A percentile compares a stretch with the other conserved stretches of the same genome.
Conservation (phyloP, 345 rosid genomes). For the Heritiera fomes region DNA sequence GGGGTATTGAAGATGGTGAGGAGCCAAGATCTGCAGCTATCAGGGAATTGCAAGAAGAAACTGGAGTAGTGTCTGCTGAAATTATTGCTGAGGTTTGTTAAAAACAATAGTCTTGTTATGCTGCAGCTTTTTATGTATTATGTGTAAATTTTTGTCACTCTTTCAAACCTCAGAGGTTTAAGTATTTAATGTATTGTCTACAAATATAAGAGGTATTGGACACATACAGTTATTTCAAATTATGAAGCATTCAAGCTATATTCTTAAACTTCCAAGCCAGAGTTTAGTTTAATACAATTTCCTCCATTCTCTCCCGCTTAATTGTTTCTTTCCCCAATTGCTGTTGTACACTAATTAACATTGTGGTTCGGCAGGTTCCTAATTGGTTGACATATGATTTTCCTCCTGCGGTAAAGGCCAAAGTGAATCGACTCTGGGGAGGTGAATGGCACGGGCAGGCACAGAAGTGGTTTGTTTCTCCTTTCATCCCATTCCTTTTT, state of each 20-base stretch:
- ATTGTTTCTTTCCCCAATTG: not conserved
- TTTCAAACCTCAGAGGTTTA: not conserved
- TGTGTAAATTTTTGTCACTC: not conserved
- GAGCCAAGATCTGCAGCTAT: slow-evolving; percentile 87
- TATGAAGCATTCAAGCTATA: not conserved
- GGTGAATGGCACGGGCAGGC: slow-evolving; percentile 99
- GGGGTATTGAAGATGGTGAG: slow-evolving; percentile 92
- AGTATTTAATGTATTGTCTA: not conserved
- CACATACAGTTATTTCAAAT: no score
- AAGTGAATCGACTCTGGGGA: slow-evolving; percentile 97
- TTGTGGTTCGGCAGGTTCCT: slow-evolving; percentile 63
- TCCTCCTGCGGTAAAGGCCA: slow-evolving; percentile 90
- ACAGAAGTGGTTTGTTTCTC: slow-evolving; percentile 73
- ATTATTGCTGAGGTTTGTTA: slow-evolving; percentile 69
- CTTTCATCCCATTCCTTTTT: not conserved
- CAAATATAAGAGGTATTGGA: not conserved
- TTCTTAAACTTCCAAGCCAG: not conserved
- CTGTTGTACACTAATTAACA: not conserved
- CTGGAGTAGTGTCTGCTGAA: slow-evolving; percentile 88
- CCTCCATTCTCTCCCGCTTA: not conserved
- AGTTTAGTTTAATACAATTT: not conserved
- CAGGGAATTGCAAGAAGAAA: slow-evolving; percentile 85
- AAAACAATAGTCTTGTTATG: slow-evolving; percentile 3
- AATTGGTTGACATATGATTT: slow-evolving; percentile 93
- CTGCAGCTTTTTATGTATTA: not conserved